Evolutionary conservation across 139 green algal genomes (phyloP), one percentile per base, ranked within the genome.

Genomic region (Chlorella sp.): DNA sequence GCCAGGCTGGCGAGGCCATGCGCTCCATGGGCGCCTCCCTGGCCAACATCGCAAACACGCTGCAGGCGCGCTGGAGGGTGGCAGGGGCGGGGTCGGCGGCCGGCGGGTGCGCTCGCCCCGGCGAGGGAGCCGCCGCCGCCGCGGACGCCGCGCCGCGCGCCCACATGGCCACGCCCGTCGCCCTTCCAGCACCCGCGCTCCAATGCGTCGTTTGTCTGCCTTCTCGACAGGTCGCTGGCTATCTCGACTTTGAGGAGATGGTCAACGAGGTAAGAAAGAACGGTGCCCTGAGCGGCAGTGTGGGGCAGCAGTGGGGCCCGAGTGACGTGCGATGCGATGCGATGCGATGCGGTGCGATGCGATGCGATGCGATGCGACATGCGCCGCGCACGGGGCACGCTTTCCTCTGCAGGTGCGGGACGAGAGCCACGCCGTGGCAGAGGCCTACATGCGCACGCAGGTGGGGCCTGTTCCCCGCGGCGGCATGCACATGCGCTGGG

Each of bases 1-100:
- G 46, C 7, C 50, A 62, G 46, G 76, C 79, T n/a, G 68, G 60
- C 2, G 66, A 82, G 55, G 51, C 69, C 43, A 74, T 83, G 40
- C 79, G 73, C 17, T 48, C 51, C 8, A 55, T 84, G 53, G 70
- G 78, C 2, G 43, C 56, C 27, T 51, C 38, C 25, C 55, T 84
- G 17, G 12, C 33, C 27, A 68, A 78, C n/a, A 36, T 45, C 1
- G 41, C 66, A 7, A 41, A n/a, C 53, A 75, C 55, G 53, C 69
- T 75, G 27, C 69, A 75, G 67, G 67, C 38, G 19, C 1, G 45
- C 17, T 0, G 15, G n/a, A 8, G n/a, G 60, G 2, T 3, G 2
- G 11, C 60, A 33, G 33, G 19, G 19, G 36, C 2, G 36, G 4
- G 38, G 61, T 50, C n/a, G 58, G 58, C 23, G 55, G 8, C 25